These are phyloP conservation scores for Cladosporium sp. DNA, from an alignment of 2,329 filamentous ascomycete genomes.

Conservation along the genomic window DNA sequence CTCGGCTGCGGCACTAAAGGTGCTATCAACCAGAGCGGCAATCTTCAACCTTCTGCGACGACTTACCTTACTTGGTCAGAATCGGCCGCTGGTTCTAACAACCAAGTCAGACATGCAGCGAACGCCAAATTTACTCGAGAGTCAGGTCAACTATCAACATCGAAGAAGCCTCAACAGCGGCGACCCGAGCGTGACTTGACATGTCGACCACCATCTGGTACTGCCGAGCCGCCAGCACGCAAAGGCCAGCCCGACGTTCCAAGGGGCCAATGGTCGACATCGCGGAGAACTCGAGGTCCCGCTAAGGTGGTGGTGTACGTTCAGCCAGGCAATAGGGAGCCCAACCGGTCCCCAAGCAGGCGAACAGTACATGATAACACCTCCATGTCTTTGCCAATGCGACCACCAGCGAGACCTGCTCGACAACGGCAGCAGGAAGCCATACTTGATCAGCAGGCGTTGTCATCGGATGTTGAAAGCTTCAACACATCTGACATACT, in stretches of 20 bases:
- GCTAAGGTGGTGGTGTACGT: neutral
- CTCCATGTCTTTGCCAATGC: neutral
- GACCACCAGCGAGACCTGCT: neutral
- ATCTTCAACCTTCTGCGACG: constrained; percentile 30
- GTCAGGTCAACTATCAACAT: neutral
- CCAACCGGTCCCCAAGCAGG: neutral
- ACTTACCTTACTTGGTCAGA: constrained; percentile 48
- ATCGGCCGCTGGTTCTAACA: constrained; percentile 36
- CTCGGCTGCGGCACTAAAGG: constrained; percentile 43
- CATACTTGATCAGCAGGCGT: neutral
- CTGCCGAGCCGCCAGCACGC: no score
- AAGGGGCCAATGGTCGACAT: neutral
- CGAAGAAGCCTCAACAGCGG: neutral
- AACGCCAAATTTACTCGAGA: neutral
- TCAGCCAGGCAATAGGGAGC: neutral
- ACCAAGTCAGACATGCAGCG: constrained; percentile 4
- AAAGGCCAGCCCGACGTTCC: neutral
- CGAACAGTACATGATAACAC: constrained; percentile 6
- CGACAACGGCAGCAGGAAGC: neutral
- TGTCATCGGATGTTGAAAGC: neutral
- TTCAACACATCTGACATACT: constrained; percentile 19
- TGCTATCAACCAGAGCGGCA: constrained; percentile 25
- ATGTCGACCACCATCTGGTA: neutral
- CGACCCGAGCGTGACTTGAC: neutral
- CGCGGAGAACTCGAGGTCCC: neutral